Percentiles rank a stretch among this genome's conserved stretches.
phyloP scores from a whole-genome alignment of 345 rosid genomes.

The Arabidopsis suecica region DNA sequence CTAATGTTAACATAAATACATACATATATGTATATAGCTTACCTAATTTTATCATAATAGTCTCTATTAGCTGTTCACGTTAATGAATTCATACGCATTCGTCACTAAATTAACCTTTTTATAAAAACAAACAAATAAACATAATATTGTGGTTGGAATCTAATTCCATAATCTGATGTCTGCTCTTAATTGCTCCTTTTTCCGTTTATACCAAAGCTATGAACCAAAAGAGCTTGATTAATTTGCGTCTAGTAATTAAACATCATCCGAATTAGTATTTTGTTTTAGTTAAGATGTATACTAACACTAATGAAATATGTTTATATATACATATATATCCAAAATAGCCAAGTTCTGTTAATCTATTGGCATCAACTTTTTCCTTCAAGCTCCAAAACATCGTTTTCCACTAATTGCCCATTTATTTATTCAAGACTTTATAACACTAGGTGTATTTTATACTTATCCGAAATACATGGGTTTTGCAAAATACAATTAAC shows the following conservation, averaged over 20 bases:
- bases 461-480: conserved; percentile 33
- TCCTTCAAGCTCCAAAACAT: conserved; percentile 37
- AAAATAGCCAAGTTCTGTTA: conserved; percentile 36
- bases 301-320: conserved; percentile 16
- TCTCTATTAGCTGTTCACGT: conserved; percentile 43
- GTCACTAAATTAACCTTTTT: conserved; percentile 27
- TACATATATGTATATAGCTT: conserved; percentile 18
- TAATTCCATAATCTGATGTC: conserved; percentile 40
- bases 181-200: conserved; percentile 20
- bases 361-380: conserved; percentile 35
- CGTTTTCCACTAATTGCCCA: conserved; percentile 41
- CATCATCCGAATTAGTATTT: conserved; percentile 14
- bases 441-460: conserved; percentile 25
- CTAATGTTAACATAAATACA: conserved; percentile 23
- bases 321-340: too few relatives aligned
- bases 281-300: conserved; percentile 13
- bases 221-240: conserved; percentile 18
- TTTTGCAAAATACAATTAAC: neutral
- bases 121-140: conserved; percentile 31
- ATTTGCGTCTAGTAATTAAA: conserved; percentile 25
- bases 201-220: conserved; percentile 25
- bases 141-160: conserved; percentile 23
- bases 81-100: conserved; percentile 35
- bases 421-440: conserved; percentile 22
- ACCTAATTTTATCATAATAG: conserved; percentile 43